Evolutionary conservation across 208 protist species (phyloP).

Genomic region (Acanthamoeba castellanii): DNA sequence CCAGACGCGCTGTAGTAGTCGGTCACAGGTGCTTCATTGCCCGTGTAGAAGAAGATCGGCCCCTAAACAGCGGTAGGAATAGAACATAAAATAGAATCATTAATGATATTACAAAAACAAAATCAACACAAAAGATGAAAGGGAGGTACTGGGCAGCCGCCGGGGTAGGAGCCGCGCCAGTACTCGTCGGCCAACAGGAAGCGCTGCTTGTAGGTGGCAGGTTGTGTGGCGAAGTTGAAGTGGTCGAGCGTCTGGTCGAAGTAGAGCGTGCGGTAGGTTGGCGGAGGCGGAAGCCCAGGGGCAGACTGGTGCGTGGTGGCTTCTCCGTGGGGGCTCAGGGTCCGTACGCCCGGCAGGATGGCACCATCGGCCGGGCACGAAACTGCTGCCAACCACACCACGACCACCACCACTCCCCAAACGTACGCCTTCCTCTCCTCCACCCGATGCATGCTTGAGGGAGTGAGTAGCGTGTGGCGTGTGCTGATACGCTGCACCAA

Average conservation of each 20-base stretch:
- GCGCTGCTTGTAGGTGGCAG: constrained; percentile 40
- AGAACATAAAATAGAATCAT: no score
- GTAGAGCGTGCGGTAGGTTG: constrained; percentile 35
- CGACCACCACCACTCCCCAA: no score
- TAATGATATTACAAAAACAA: not conserved
- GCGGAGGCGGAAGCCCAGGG: not conserved
- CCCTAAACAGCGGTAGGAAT: not conserved
- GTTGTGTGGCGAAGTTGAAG: not conserved
- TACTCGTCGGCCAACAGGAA: constrained; percentile 11
- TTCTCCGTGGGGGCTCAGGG: no score
- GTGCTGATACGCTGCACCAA: no score
- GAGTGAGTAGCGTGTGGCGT: no score
- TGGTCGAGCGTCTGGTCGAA: constrained; percentile 22
- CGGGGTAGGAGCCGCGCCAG: not conserved
- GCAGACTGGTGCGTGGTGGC: no score
- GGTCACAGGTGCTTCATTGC: constrained; percentile 75
- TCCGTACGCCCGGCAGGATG: no score
- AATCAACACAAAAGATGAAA: not conserved
- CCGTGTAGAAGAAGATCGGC: constrained; percentile 67
- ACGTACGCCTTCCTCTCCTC: no score
- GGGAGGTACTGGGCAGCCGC: not conserved
- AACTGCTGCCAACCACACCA: no score
- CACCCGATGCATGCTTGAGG: no score
- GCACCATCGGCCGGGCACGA: no score
- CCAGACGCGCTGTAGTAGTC: constrained; percentile 76